These are phyloP conservation scores for Kockiozyma suomiensis DNA, from an alignment of 805 yeast species.

Conservation along the genomic window DNA sequence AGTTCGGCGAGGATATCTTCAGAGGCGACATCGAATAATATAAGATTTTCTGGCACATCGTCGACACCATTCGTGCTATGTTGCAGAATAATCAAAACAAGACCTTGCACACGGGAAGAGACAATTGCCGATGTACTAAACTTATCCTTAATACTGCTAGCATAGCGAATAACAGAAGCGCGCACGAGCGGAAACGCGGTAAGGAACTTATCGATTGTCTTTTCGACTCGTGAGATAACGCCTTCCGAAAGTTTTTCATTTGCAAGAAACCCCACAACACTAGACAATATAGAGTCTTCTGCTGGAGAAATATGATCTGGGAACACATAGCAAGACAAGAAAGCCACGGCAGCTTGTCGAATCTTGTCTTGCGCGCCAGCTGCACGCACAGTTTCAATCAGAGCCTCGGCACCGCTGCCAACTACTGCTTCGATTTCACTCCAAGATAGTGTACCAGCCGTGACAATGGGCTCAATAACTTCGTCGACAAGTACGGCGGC, in stretches of 20 bases:
- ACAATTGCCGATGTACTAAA: slow-evolving; percentile 10
- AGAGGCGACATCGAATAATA: slow-evolving; percentile 4
- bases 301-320: background rate
- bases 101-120: slow-evolving; percentile 21
- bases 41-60: slow-evolving; percentile 17
- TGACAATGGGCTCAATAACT: slow-evolving; percentile 22
- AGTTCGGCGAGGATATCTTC: slow-evolving; percentile 24
- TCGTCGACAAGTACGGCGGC: slow-evolving; percentile 23
- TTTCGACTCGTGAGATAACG: slow-evolving; percentile 20
- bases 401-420: slow-evolving; percentile 6
- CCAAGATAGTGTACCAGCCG: slow-evolving; percentile 16
- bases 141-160: background rate
- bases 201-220: slow-evolving; percentile 15
- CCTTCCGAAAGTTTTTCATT: slow-evolving; percentile 24
- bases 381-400: slow-evolving; percentile 13
- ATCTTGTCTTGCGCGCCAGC: slow-evolving; percentile 25
- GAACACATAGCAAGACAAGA: slow-evolving; percentile 18
- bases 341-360: slow-evolving; percentile 24
- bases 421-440: slow-evolving; percentile 4
- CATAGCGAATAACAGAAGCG: background rate
- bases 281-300: background rate
- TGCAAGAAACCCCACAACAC: slow-evolving; percentile 6
- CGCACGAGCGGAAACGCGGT: background rate
- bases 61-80: slow-evolving; percentile 16
- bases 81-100: slow-evolving; percentile 13